Percentiles rank a stretch among this genome's conserved stretches.
These are phyloP conservation scores for Salix udensis DNA, from an alignment of 345 rosid genomes.

Conservation along the genomic window DNA sequence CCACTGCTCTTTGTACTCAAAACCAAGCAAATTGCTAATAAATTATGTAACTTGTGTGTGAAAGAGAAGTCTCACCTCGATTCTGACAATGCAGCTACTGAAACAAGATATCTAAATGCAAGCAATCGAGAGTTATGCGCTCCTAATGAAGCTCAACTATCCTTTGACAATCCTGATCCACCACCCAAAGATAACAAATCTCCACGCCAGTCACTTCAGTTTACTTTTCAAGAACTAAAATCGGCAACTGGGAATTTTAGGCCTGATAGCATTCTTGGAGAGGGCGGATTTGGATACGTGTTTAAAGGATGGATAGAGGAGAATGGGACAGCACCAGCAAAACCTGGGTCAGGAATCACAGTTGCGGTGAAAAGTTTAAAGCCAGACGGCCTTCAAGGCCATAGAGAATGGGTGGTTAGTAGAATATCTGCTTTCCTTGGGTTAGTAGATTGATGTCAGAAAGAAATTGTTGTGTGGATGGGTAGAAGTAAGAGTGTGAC, in stretches of 20 bases:
- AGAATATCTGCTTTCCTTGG: conserved; percentile 35
- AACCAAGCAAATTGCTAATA: conserved; percentile 4
- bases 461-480: conserved; percentile 14
- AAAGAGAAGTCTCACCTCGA: not conserved
- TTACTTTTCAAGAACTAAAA: conserved; percentile 29
- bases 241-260: conserved; percentile 35
- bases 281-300: conserved; percentile 35
- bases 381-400: conserved; percentile 37
- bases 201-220: conserved; percentile 34
- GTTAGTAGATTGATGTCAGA: conserved; percentile 37
- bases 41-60: not conserved
- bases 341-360: conserved; percentile 33
- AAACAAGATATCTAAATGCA: conserved; percentile 68
- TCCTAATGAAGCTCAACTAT: conserved; percentile 50
- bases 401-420: conserved; percentile 46
- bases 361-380: conserved; percentile 35
- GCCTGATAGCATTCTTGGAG: conserved; percentile 37
- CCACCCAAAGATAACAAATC: conserved; percentile 29
- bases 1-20: not conserved
- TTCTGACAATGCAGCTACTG: conserved; percentile 46
- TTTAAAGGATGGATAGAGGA: conserved; percentile 37
- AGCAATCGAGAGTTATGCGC: conserved; percentile 63
- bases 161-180: conserved; percentile 45
- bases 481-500: conserved; percentile 14
- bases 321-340: conserved; percentile 32